These are phyloP conservation scores for Neurospora tetraspora DNA, from an alignment of 495 filamentous ascomycete genomes.

Conservation along the genomic window DNA sequence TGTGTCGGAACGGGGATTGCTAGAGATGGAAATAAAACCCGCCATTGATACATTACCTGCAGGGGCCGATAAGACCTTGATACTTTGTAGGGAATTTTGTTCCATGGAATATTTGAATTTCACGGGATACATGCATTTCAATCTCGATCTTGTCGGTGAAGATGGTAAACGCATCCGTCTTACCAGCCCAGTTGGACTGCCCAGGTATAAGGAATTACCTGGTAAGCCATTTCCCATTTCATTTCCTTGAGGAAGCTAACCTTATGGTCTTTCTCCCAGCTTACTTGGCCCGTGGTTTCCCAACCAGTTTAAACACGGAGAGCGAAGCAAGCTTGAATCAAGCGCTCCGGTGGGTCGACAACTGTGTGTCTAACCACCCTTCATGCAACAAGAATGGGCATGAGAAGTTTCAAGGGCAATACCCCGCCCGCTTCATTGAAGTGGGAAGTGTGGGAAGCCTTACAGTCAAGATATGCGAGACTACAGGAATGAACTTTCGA, in stretches of 20 bases:
- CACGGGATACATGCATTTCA: background rate
- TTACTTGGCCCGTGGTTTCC: fast-evolving
- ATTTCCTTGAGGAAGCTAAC: background rate
- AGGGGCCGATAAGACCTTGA: fast-evolving
- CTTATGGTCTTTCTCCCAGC: background rate
- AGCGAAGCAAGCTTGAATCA: background rate
- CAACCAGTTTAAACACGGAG: background rate
- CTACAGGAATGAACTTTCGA: background rate
- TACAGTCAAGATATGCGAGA: background rate
- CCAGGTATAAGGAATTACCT: no score
- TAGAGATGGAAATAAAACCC: background rate
- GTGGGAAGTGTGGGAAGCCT: background rate
- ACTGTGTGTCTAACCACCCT: background rate
- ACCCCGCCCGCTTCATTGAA: background rate
- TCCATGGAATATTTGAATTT: no score
- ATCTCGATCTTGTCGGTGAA: background rate
- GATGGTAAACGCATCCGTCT: background rate
- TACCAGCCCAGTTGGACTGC: background rate
- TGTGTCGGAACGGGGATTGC: fast-evolving
- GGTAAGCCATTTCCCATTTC: background rate
- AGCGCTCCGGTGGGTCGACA: background rate
- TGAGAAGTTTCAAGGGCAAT: background rate
- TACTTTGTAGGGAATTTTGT: background rate
- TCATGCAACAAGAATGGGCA: background rate
- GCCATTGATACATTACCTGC: background rate